Conservation (phyloP, 495 filamentous ascomycete genomes). For the Apodospora peruviana region DNA sequence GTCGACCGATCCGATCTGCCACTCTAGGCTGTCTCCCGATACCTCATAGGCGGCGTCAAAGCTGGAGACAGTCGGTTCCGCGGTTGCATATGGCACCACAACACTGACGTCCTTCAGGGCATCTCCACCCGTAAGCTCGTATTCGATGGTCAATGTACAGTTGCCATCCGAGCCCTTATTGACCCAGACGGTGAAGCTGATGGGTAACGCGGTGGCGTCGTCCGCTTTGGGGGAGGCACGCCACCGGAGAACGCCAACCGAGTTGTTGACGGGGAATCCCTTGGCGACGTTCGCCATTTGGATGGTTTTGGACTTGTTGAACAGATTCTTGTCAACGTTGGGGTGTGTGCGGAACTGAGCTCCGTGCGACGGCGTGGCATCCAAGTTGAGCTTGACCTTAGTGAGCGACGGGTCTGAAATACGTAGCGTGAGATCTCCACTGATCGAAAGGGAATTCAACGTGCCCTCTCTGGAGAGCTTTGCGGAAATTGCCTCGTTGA, state of each 20-base stretch:
- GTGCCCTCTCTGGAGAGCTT: conserved; percentile 81
- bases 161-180: conserved; percentile 74
- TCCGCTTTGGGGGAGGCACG: conserved; percentile 65
- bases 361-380: conserved; percentile 65
- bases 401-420: conserved; percentile 83
- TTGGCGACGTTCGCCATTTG: conserved; percentile 79
- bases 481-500: conserved; percentile 82
- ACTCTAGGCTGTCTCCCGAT: conserved; percentile 86
- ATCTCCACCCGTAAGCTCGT: conserved; percentile 74
- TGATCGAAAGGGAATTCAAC: conserved; percentile 76
- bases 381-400: conserved; percentile 77
- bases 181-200: conserved; percentile 94
- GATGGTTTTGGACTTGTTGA: conserved; percentile 70
- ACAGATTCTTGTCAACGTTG: conserved; percentile 83
- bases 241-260: conserved; percentile 87
- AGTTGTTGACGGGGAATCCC: conserved; percentile 86
- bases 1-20: conserved; percentile 79
- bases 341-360: conserved; percentile 90
- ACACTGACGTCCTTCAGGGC: conserved; percentile 78
- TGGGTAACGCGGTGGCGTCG: conserved; percentile 71
- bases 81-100: conserved; percentile 73
- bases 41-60: conserved; percentile 95
- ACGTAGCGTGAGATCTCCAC: conserved; percentile 82
- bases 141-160: conserved; percentile 85
- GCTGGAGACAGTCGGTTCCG: conserved; percentile 82